Base-by-base conservation (phyloP, 345 rosid genomes). In the Psidium guajava region DNA sequence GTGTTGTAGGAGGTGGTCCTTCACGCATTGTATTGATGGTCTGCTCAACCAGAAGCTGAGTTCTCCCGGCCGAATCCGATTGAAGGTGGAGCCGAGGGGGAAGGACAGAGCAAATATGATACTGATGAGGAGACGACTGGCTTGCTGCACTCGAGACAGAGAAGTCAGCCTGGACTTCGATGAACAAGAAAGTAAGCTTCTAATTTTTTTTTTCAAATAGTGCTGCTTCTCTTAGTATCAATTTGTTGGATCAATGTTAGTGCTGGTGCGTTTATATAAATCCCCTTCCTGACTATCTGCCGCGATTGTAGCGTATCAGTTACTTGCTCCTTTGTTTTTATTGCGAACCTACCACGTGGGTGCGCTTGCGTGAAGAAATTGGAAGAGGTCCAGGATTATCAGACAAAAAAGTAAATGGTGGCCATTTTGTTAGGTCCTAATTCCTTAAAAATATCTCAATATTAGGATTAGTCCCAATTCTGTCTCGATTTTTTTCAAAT, bases 111-210 rank as follows among this genome's bases (percentile, higher is more conserved):
- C 4, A 27, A 51, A 64, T 54, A 93, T 91, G 94, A 92, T 92
- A 93, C 80, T 75, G 85, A 92, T 93, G 96, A 95, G 93, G 86
- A 94, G 95, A 89, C 89, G 91, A 85, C 89, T 97, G 24, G 94
- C 90, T 86, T 97, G 98, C 85, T 97, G 99, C 90, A 89, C 91
- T 27, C 88, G 93, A 55, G 96, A 95, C 56, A 93, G 93, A 80
- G 94, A 92, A 89, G 86, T 90, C 20, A 97, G 98, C 91, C 80
- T 97, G 69, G 98, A 97, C 90, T 93, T 95, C 40, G 98, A 97
- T 83, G 96, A 97, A 83, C 98, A 92, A 88, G 91, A 94, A 28
- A 86, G 99, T 95, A 93, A 94, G 95, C 28, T 82, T 54, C 14
- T 28, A 20, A 77, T n/a, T 21, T 40, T 57, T 28, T 25, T 10